These are phyloP conservation scores for Podaxis sp. DNA, from an alignment of 768 basidiomycete genomes.

Conservation along the genomic window DNA sequence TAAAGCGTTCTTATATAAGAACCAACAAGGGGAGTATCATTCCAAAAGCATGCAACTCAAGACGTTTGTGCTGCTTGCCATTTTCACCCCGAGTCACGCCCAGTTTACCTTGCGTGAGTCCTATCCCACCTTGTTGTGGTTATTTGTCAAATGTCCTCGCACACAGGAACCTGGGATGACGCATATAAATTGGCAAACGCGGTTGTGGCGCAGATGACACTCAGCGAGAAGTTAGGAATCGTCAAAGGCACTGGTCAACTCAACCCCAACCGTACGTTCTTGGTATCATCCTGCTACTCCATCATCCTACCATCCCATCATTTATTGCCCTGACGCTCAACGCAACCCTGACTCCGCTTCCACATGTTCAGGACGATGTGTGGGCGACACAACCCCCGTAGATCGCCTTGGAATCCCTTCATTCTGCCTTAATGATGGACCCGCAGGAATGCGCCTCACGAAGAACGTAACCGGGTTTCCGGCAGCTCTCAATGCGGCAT, in stretches of 20 bases:
- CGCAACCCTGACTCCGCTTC: background rate
- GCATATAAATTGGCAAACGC: slow-evolving; percentile 33
- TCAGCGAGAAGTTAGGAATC: slow-evolving; percentile 43
- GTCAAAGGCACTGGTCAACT: slow-evolving; percentile 43
- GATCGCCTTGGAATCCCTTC: slow-evolving; percentile 38
- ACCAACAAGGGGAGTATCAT: background rate
- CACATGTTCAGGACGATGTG: slow-evolving; percentile 34
- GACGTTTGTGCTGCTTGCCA: background rate
- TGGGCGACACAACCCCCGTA: slow-evolving; percentile 41
- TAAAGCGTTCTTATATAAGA: background rate
- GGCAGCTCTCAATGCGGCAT: slow-evolving; percentile 49
- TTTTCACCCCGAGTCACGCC: background rate
- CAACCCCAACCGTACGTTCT: slow-evolving; percentile 27
- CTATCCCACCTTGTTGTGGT: background rate
- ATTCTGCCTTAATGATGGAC: slow-evolving; percentile 45
- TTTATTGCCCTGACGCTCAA: no score
- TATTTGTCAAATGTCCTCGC: background rate
- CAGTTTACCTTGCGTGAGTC: slow-evolving; percentile 7
- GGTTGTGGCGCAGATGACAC: slow-evolving; percentile 33
- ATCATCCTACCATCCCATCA: background rate
- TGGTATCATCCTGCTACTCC: background rate
- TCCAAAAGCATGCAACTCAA: background rate
- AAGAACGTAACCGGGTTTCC: slow-evolving; percentile 51
- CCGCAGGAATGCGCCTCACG: slow-evolving; percentile 37
- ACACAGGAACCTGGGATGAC: slow-evolving; percentile 42